Evolutionary conservation across 225 moss, liverwort and hornwort genomes (phyloP), one percentile per base, ranked within the genome.

Genomic region (Pseudisothecium myosuroides): DNA sequence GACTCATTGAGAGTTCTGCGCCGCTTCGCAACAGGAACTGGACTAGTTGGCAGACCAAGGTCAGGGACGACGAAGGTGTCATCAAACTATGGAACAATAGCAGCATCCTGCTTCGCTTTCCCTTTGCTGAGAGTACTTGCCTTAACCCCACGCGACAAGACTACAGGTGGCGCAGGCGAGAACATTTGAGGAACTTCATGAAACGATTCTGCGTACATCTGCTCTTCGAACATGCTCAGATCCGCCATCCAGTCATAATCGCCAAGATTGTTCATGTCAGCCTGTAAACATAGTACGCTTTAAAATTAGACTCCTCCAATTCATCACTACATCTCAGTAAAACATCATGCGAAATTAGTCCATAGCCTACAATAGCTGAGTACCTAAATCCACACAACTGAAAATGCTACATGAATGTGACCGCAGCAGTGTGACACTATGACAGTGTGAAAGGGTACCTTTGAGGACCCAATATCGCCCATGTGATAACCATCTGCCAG

Each of bases 181-280:
- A 90, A 89, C 96, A 98, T 91, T 80, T 95, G 96, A 54, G 98
- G 98, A 20, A 98, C 98, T 89, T 95, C 95, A 49, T 96, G 97
- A 81, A 96, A 89, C 29, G 94, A 94, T 52, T 98, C 97, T 0
- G 89, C 96, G 82, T 96, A 96, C 54, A 95, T 92, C 68, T 97
- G 97, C 90, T 98, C 98, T 66, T 98, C 98, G 27, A 97, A 96
- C 64, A 98, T 90, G 84, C 97, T 97, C 83, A 97, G 85, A 87
- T 96, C 97, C 52, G 96, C 95, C 81, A 96, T 96, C 98, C 98
- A 98, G 78, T 98, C 98, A 66, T 92, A 95, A 64, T 96, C 96
- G 39, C 96, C 96, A 8, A 97, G 93, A 65, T 96, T 96, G 28
- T 93, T 86, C 75, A 93, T 93, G 75, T 98, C 98, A 58, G 96